Conservation (phyloP, 1,139 yeast species). For the Meyerozyma smithsonii region DNA sequence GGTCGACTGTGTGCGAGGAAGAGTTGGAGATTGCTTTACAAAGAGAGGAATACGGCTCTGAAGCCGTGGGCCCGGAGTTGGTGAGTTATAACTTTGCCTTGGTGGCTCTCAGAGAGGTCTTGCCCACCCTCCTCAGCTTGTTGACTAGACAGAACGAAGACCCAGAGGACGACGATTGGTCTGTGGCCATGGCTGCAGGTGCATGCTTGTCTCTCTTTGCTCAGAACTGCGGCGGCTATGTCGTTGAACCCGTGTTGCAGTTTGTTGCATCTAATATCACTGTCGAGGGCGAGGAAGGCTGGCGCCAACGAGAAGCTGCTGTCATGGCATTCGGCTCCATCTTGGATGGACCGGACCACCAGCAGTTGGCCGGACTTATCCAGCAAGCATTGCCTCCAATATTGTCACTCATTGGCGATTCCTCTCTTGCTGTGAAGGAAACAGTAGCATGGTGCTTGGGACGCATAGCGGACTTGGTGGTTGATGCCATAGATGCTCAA, state of each 20-base stretch:
- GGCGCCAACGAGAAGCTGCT: constrained; percentile 95
- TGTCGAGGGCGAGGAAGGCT: constrained; percentile 30
- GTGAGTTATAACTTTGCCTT: constrained; percentile 71
- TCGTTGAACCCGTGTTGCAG: constrained; percentile 76
- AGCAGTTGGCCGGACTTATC: constrained; percentile 61
- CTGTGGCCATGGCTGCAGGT: constrained; percentile 98
- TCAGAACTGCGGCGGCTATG: constrained; percentile 79
- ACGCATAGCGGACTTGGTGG: constrained; percentile 84
- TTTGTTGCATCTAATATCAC: constrained; percentile 76
- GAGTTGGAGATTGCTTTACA: constrained; percentile 78
- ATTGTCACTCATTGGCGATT: constrained; percentile 66
- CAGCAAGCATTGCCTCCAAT: constrained; percentile 82
- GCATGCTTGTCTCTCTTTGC: constrained; percentile 94
- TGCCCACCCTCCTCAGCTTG: constrained; percentile 77
- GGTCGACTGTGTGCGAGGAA: constrained; percentile 97
- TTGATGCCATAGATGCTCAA: constrained; percentile 67
- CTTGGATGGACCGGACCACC: constrained; percentile 87
- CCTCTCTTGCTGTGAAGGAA: constrained; percentile 81
- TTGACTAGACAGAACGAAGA: constrained; percentile 89
- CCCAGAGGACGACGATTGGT: constrained; percentile 94
- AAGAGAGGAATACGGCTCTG: constrained; percentile 50
- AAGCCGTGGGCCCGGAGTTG: constrained; percentile 37
- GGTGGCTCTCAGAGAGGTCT: constrained; percentile 75
- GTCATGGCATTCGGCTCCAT: constrained; percentile 99
- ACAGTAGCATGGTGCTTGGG: constrained; percentile 99